These are phyloP conservation scores for Exophiala sp. DNA, from an alignment of 2,329 filamentous ascomycete genomes.

Conservation along the genomic window DNA sequence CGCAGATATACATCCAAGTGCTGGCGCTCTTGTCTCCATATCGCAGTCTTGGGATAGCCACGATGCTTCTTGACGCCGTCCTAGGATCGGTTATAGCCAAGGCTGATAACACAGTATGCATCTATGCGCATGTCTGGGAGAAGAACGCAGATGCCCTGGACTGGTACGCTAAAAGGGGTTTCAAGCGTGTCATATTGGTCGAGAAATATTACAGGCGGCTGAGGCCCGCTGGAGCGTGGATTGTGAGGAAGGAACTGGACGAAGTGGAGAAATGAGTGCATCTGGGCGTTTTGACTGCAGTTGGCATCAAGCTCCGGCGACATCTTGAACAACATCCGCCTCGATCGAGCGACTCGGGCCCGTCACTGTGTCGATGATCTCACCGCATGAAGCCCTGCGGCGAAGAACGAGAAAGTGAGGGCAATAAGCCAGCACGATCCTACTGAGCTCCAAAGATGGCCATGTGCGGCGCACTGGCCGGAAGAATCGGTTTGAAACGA, in stretches of 20 bases:
- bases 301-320: too few relatives aligned
- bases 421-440: too few relatives aligned
- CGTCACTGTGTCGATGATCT: too few relatives aligned
- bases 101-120: slow-evolving; percentile 33
- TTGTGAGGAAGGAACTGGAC: slow-evolving; percentile 37
- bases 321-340: too few relatives aligned
- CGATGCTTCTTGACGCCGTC: slow-evolving; percentile 46
- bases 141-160: slow-evolving; percentile 53
- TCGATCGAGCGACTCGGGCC: too few relatives aligned
- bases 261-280: too few relatives aligned
- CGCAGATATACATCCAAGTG: slow-evolving; percentile 56
- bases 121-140: slow-evolving; percentile 61
- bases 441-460: too few relatives aligned
- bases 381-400: too few relatives aligned
- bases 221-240: slow-evolving; percentile 50
- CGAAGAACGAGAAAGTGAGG: too few relatives aligned
- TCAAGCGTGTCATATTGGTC: slow-evolving; percentile 47
- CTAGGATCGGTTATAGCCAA: slow-evolving; percentile 29
- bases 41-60: slow-evolving; percentile 52
- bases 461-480: too few relatives aligned
- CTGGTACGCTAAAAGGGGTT: slow-evolving; percentile 57
- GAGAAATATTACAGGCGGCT: slow-evolving; percentile 56
- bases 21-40: slow-evolving; percentile 56
- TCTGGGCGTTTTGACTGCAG: too few relatives aligned
- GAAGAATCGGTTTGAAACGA: too few relatives aligned